Conservation (phyloP, 2,329 filamentous ascomycete species). For the Paracoccidioides lutzii region DNA sequence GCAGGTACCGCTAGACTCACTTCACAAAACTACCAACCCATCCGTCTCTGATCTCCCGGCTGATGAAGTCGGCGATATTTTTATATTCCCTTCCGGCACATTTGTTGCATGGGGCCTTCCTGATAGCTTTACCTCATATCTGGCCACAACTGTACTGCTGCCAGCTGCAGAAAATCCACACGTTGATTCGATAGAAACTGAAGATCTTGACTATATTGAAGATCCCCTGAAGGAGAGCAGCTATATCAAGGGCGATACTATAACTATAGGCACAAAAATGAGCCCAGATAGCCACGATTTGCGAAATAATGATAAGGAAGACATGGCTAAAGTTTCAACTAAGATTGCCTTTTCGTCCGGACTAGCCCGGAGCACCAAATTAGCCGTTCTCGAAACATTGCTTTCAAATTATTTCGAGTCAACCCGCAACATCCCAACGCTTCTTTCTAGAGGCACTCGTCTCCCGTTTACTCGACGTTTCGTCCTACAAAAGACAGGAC, state of each 20-base stretch:
- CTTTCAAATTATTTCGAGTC: slow-evolving; percentile 76
- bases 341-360: slow-evolving; percentile 96
- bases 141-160: slow-evolving; percentile 60
- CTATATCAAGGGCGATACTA: slow-evolving; percentile 72
- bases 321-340: slow-evolving; percentile 56
- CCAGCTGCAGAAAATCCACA: slow-evolving; percentile 66
- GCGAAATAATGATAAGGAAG: slow-evolving; percentile 20
- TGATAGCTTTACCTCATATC: slow-evolving; percentile 54
- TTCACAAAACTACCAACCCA: slow-evolving; percentile 32
- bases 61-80: slow-evolving; percentile 63
- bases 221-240: slow-evolving; percentile 62
- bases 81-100: slow-evolving; percentile 89
- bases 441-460: slow-evolving; percentile 55
- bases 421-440: slow-evolving; percentile 66
- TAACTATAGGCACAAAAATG: slow-evolving; percentile 68
- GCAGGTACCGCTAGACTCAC: slow-evolving; percentile 35
- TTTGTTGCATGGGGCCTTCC: slow-evolving; percentile 85
- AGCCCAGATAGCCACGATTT: slow-evolving; percentile 14
- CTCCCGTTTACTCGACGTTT: slow-evolving; percentile 57
- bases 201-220: slow-evolving; percentile 77
- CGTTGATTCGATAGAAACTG: slow-evolving; percentile 60
- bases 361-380: slow-evolving; percentile 80
- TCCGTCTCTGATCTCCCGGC: slow-evolving; percentile 25
- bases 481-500: slow-evolving; percentile 85
- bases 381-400: slow-evolving; percentile 77